These are phyloP conservation scores for Thielaviopsis punctulata DNA, from an alignment of 2,329 filamentous ascomycete genomes.

Conservation along the genomic window DNA sequence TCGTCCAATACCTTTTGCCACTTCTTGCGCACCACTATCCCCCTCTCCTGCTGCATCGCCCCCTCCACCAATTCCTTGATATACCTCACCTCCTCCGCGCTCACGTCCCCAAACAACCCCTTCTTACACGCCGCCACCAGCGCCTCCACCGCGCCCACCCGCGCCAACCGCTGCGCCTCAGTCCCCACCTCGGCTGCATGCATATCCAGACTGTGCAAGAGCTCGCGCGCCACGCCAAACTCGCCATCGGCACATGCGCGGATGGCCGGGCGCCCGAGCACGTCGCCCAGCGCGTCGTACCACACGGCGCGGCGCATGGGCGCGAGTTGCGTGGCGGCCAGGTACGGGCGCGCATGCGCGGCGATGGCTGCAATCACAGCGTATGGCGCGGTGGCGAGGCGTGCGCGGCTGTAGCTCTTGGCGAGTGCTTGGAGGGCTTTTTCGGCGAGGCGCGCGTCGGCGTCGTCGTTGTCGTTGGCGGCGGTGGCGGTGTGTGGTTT, in stretches of 20 bases:
- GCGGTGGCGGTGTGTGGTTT: slow-evolving; percentile 18
- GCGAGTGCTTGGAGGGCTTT: slow-evolving; percentile 34
- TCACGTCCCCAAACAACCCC: slow-evolving; percentile 24
- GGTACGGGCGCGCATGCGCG: slow-evolving; percentile 23
- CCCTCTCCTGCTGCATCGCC: slow-evolving; percentile 26
- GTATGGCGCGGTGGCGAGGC: slow-evolving; percentile 22
- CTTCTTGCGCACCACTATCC: slow-evolving; percentile 27
- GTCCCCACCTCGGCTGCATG: slow-evolving; percentile 29
- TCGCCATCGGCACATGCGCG: slow-evolving; percentile 14
- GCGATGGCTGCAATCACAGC: slow-evolving; percentile 25
- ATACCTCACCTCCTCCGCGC: slow-evolving; percentile 16
- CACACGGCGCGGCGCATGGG: slow-evolving; percentile 32
- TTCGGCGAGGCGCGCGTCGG: slow-evolving; percentile 26
- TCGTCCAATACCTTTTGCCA: slow-evolving; percentile 22
- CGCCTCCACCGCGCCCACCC: slow-evolving; percentile 28
- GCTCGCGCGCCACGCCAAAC: slow-evolving; percentile 18
- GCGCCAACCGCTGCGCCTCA: slow-evolving; percentile 32
- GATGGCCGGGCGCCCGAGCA: slow-evolving; percentile 26
- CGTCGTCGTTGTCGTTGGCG: slow-evolving; percentile 20
- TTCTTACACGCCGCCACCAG: slow-evolving; percentile 25
- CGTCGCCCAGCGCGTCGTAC: slow-evolving; percentile 31
- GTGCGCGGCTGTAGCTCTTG: slow-evolving; percentile 29
- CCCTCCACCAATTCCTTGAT: slow-evolving; percentile 19
- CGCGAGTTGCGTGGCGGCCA: slow-evolving; percentile 23
- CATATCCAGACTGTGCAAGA: slow-evolving; percentile 30